Evolutionary conservation across 805 yeast genomes (phyloP), one percentile per base, ranked within the genome.

Genomic region (Ogataea philodendri): DNA sequence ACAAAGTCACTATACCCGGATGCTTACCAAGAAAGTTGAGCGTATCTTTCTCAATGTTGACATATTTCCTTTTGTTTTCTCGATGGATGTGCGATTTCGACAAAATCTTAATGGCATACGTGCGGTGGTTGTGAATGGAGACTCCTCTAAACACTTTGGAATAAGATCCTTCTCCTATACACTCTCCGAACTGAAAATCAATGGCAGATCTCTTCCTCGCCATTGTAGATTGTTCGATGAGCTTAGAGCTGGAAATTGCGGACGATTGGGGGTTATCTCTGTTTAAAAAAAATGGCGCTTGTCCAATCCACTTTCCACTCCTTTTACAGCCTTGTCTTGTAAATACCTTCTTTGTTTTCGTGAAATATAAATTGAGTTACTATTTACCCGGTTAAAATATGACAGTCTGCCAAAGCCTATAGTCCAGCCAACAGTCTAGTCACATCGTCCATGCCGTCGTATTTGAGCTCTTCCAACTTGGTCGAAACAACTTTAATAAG

Each of bases 131-230:
- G 50, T 78, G 80, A 15, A 77, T 56, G 43, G 90, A 96, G 5
- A 83, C 67, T 1, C 96, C 98, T 39, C 84, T 83, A 51, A 77
- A 85, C 7, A 90, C 98, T 5, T 94, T 86, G 8, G 97, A 89
- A 57, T 90, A 93, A 6, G 97, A 87, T 1, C 98, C 98, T 57
- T 87, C 96, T 5, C 98, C 98, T 15, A 93, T 74, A 27, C 83
- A 78, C 11, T 85, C 78, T 7, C 95, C 94, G 56, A 93, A 87
- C 44, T 79, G 82, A 60, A 89, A 93, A 56, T 93, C 98, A 46
- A 80, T 77, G 9, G 87, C 94, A 14, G 82, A 63, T 48, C 74
- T 63, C 50, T 68, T 72, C 40, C 66, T 55, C 8, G 66, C 51
- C 66, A 60, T 61, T 33, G 33, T 25, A 24, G 5, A 18, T 14